Percentiles rank a stretch among this genome's conserved stretches.
Evolutionary conservation across 768 basidiomycete genomes (phyloP).

Genomic region (Strobilomyces dryophilus): DNA sequence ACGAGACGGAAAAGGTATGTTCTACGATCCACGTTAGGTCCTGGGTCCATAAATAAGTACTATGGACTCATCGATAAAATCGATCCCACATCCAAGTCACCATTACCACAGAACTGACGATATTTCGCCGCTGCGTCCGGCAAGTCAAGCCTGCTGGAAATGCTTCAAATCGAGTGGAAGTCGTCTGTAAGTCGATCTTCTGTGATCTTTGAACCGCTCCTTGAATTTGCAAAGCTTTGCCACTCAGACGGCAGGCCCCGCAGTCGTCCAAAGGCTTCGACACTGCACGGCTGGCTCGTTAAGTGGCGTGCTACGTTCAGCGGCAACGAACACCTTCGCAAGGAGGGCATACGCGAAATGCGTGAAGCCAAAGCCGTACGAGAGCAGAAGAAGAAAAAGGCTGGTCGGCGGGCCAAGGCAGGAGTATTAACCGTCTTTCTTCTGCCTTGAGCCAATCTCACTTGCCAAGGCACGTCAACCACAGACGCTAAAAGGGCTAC

Average conservation of each 20-base stretch:
- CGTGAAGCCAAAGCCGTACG: conserved; percentile 42
- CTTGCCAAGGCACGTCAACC: conserved; percentile 12
- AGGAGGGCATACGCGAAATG: conserved; percentile 73
- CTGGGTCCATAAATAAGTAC: conserved; percentile 21
- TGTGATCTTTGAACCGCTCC: neutral
- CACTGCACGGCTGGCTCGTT: conserved; percentile 75
- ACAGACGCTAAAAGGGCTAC: conserved; percentile 6
- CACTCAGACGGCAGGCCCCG: conserved; percentile 37
- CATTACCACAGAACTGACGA: conserved; percentile 3
- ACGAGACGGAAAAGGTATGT: conserved; percentile 13
- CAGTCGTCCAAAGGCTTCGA: conserved; percentile 49
- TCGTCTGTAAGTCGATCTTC: conserved; percentile 25
- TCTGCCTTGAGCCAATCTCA: conserved; percentile 29
- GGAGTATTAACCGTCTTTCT: conserved; percentile 10
- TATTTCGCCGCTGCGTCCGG: neutral
- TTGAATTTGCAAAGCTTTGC: conserved; percentile 23
- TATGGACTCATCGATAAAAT: conserved; percentile 4
- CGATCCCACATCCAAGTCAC: conserved; percentile 9
- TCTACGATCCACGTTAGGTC: conserved; percentile 2
- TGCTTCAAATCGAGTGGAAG: conserved; percentile 34
- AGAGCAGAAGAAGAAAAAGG: conserved; percentile 27
- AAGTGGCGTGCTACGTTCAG: conserved; percentile 71
- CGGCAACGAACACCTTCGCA: conserved; percentile 57
- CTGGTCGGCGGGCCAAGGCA: conserved; percentile 16
- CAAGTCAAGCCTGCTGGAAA: conserved; percentile 11